phyloP scores from a whole-genome alignment of 78 protist species.

The Mastigamoeba balamuthi region DNA sequence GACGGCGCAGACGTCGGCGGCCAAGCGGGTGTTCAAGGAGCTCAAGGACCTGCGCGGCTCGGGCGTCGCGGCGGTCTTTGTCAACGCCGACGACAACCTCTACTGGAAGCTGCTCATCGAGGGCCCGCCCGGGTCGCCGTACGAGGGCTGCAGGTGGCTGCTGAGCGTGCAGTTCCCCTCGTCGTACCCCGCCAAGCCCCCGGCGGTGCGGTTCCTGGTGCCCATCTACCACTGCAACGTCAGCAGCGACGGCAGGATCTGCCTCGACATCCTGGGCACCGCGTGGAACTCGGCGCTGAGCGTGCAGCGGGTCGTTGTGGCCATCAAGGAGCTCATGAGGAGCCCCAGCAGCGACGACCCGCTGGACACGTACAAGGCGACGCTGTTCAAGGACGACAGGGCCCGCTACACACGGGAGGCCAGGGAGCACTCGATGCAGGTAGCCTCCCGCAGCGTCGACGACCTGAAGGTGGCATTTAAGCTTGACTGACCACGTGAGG shows the following conservation, averaged over 20 bases:
- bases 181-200: not conserved
- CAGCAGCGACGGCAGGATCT: not conserved
- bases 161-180: not conserved
- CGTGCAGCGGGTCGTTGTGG: not conserved
- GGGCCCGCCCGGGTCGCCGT: constrained; percentile 29
- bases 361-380: not conserved
- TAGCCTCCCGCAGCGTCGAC: not conserved
- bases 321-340: not conserved
- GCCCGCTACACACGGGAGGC: not conserved
- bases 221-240: constrained; percentile 9
- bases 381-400: not conserved
- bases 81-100: not conserved
- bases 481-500: too few species aligned
- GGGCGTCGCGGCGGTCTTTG: not conserved
- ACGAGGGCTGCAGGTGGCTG: constrained; percentile 33
- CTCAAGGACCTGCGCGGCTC: not conserved
- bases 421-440: not conserved
- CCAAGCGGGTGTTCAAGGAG: not conserved
- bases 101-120: constrained; percentile 8
- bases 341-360: not conserved
- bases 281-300: not conserved
- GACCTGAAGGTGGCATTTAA: too few species aligned
- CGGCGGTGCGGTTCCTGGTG: not conserved
- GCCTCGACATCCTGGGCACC: not conserved
- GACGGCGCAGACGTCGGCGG: not conserved